A percentile compares a stretch with the other conserved stretches of the same genome.
These are phyloP conservation scores for Yarrowia porcina DNA, from an alignment of 805 yeast species.

Conservation along the genomic window DNA sequence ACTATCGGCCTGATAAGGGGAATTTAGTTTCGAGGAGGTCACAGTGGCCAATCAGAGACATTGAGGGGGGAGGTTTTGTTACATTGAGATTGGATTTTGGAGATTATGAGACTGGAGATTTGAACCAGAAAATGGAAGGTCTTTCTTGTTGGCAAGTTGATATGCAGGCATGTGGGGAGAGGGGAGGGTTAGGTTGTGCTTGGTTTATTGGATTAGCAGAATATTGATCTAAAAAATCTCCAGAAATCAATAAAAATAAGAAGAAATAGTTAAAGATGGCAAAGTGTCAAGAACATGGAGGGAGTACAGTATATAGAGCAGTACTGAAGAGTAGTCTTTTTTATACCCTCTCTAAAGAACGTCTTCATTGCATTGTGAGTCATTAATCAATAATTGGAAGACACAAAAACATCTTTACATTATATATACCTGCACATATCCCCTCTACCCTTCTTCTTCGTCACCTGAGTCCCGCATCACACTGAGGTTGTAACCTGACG, in stretches of 20 bases:
- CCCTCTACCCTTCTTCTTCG: not conserved
- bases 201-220: too few species aligned
- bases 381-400: too few species aligned
- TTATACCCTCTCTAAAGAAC: too few species aligned
- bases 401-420: not conserved
- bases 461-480: not conserved
- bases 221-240: not conserved
- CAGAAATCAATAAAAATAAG: not conserved
- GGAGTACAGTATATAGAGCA: too few species aligned
- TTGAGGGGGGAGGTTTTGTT: too few species aligned
- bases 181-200: not conserved
- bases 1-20: not conserved
- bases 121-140: too few species aligned
- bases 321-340: too few species aligned
- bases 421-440: too few species aligned
- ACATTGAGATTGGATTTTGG: too few species aligned
- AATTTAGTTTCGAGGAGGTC: not conserved
- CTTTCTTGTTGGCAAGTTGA: not conserved
- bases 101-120: too few species aligned
- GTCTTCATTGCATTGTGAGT: too few species aligned
- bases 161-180: not conserved
- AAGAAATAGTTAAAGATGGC: not conserved
- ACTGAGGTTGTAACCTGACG: not conserved
- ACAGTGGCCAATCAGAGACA: not conserved
- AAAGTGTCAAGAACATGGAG: too few species aligned